Base-by-base conservation (phyloP, 371 early-diverging fungal genomes). In the Cladochytrium tenue region DNA sequence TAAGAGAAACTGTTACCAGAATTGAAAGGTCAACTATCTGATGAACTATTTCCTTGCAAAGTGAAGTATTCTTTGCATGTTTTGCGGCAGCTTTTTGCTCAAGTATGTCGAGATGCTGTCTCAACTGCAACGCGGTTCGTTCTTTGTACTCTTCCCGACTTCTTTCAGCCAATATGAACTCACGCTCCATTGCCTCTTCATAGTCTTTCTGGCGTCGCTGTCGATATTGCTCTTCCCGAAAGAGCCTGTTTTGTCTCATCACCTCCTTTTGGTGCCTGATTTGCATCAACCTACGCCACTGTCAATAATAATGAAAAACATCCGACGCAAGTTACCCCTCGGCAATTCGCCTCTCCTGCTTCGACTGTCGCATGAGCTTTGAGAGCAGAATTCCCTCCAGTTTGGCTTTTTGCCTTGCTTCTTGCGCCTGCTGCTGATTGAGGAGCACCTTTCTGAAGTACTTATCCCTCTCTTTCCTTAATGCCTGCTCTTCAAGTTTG, bases 301-400 rank as follows among this genome's bases (percentile, higher is more conserved):
- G 28, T 53, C 13, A 43, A 7, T 20, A 7, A 7, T 43, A 7
- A 43, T 7, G 13, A 43, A 7, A 13, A 7, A 43, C 20, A 13
- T n/a, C 20, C 23, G 32, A 1, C 23, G 10, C 32, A 25, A 20
- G 50, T 32, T 67, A 80, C 81, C 82, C 81, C 59, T 82, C 81
- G 5, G 80, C 81, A 26, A 84, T 84, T 1, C 84, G 64, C 23
- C 82, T 64, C 63, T 84, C 84, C 62, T 84, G 84, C 73, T 82
- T 84, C 10, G 84, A 82, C 60, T 81, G 79, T 15, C 81, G 63
- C 71, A 77, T 64, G 10, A 84, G 72, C 53, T 77, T 81, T 10
- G 76, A 35, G 0, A 77, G 60, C 26, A 81, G 65, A 15, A 78
- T 53, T 23, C 78, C 70, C 53, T 84, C 81, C 43, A 78, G 52